Percentiles rank a stretch among this genome's conserved stretches.
Conservation (phyloP, 2,329 filamentous ascomycete species). For the Fragosphaeria purpurea region DNA sequence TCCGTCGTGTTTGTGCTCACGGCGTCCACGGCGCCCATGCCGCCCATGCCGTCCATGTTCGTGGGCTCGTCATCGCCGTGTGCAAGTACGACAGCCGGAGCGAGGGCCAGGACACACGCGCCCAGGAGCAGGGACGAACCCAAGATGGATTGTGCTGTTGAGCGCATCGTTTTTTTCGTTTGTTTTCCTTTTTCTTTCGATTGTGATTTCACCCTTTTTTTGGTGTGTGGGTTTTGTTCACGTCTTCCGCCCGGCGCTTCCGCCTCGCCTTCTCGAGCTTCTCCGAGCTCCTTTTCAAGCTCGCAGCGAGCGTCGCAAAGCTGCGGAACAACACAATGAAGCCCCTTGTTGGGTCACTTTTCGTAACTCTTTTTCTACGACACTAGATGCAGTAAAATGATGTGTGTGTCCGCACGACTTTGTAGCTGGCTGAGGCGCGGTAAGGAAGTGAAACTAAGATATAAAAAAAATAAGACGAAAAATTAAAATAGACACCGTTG, state of each 20-base stretch:
- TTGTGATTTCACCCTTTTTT: neutral
- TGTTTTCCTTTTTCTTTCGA: too few species aligned
- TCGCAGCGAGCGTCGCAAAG: neutral
- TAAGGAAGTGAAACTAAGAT: too few species aligned
- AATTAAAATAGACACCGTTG: too few species aligned
- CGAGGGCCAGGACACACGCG: constrained; percentile 16
- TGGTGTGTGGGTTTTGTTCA: neutral
- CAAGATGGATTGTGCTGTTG: constrained; percentile 5
- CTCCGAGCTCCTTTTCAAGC: neutral
- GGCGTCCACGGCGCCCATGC: neutral
- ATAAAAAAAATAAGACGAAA: too few species aligned
- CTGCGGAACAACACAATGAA: constrained; percentile 1
- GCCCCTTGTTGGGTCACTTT: too few species aligned
- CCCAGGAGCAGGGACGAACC: constrained; percentile 12
- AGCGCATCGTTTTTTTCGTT: constrained; percentile 6
- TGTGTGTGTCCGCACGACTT: too few species aligned
- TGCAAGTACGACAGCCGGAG: constrained; percentile 18
- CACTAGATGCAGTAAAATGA: too few species aligned
- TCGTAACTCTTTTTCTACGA: too few species aligned
- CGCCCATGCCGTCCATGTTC: constrained; percentile 12
- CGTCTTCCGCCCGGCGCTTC: neutral
- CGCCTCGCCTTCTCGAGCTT: constrained; percentile 1
- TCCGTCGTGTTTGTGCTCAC: neutral
- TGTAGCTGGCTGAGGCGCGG: too few species aligned
- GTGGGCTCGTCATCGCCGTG: constrained; percentile 20